A percentile compares a stretch with the other conserved stretches of the same genome.
These are phyloP conservation scores for Ustilago vetiveriae DNA, from an alignment of 1,284 basidiomycete species.

Conservation along the genomic window DNA sequence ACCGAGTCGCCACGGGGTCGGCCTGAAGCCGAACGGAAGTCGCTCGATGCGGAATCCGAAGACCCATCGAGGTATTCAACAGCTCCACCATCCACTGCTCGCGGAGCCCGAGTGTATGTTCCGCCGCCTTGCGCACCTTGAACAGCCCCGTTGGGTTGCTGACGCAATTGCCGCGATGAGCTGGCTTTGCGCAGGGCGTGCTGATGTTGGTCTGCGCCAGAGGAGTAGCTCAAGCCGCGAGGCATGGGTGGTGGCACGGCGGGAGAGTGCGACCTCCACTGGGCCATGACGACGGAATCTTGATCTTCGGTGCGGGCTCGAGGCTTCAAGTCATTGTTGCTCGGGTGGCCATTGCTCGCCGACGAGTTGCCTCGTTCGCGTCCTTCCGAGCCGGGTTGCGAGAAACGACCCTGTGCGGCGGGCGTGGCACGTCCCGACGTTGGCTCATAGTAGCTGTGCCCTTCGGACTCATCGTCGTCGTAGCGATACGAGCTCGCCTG, in stretches of 20 bases:
- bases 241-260: conserved; percentile 50
- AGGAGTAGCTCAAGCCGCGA: conserved; percentile 38
- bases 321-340: conserved; percentile 32
- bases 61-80: conserved; percentile 49
- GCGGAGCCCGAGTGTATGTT: conserved; percentile 3
- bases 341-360: conserved; percentile 3
- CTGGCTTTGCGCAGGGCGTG: conserved; percentile 55
- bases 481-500: conserved; percentile 45
- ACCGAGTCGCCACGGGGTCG: conserved; percentile 31
- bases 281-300: conserved; percentile 52
- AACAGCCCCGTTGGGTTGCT: conserved; percentile 10
- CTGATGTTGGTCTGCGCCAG: conserved; percentile 45
- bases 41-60: conserved; percentile 34
- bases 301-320: conserved; percentile 60
- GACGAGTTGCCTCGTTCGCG: conserved; percentile 47
- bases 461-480: conserved; percentile 40
- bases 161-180: conserved; percentile 51
- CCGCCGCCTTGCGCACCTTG: not conserved
- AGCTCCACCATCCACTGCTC: conserved; percentile 31
- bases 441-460: conserved; percentile 32
- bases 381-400: conserved; percentile 52
- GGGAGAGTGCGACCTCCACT: conserved; percentile 60
- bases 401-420: conserved; percentile 37
- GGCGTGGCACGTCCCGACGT: conserved; percentile 50
- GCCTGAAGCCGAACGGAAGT: conserved; percentile 1